Percentiles rank a stretch among this genome's conserved stretches.
Conservation (phyloP, 23 red algal species). For the Pyropia haitanensis region DNA sequence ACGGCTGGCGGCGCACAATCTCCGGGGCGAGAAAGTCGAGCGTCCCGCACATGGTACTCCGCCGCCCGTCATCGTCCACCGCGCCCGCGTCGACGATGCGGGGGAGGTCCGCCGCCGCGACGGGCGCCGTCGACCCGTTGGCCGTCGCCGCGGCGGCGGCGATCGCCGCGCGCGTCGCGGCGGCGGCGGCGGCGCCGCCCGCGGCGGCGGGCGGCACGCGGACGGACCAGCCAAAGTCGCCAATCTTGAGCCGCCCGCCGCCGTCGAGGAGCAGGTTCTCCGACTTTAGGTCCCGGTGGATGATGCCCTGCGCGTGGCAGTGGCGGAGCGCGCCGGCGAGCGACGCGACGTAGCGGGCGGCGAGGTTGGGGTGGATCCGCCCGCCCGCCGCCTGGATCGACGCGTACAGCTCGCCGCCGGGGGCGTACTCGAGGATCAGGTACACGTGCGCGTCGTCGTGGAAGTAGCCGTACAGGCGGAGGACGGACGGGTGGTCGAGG, state of each 20-base stretch:
- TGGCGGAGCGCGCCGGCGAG: constrained; percentile 69
- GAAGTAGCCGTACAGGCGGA: constrained; percentile 84
- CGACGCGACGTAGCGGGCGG: constrained; percentile 52
- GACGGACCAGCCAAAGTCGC: constrained; percentile 92
- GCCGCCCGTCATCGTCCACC: constrained; percentile 13
- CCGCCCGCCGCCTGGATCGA: constrained; percentile 38
- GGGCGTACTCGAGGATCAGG: constrained; percentile 84
- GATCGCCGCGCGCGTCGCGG: constrained; percentile 40
- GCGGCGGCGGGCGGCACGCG: constrained; percentile 30
- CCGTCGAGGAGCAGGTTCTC: constrained; percentile 75
- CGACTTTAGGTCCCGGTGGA: constrained; percentile 78
- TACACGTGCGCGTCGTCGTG: constrained; percentile 72
- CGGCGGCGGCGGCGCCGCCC: background rate
- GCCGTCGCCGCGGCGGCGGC: too few relatives aligned
- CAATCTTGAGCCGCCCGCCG: constrained; percentile 57
- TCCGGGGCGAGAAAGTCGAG: constrained; percentile 93
- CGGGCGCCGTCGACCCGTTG: too few relatives aligned
- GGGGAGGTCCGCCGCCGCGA: too few relatives aligned
- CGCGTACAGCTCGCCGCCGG: constrained; percentile 80
- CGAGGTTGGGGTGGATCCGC: constrained; percentile 44
- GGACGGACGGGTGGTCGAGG: constrained; percentile 69
- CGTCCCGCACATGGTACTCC: constrained; percentile 90
- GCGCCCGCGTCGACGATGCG: background rate
- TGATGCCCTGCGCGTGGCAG: constrained; percentile 84
- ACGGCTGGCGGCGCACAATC: constrained; percentile 67